phyloP scores from a whole-genome alignment of 2,329 filamentous ascomycete genomes.

The Pyrenochaeta sp. region DNA sequence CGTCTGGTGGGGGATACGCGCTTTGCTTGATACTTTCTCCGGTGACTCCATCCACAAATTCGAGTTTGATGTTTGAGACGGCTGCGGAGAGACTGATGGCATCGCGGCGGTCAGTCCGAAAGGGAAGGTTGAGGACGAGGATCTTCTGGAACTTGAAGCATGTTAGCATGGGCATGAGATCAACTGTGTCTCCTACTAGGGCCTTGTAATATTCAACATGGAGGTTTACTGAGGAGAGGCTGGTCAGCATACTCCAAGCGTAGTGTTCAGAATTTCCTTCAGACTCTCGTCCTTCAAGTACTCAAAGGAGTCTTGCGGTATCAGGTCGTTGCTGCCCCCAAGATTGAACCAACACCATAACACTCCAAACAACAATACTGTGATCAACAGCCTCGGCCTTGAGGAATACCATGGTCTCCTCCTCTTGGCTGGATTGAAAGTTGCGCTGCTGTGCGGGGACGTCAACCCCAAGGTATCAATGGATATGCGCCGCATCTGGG shows the following conservation, averaged over 20 bases:
- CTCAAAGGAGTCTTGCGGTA: constrained; percentile 34
- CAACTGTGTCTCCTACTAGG: no score
- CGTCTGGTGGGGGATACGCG: constrained; percentile 39
- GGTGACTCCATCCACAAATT: constrained; percentile 59
- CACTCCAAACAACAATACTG: constrained; percentile 26
- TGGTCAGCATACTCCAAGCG: constrained; percentile 32
- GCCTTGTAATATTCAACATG: no score
- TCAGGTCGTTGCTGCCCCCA: constrained; percentile 15
- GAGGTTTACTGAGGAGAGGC: background rate
- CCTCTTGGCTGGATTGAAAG: constrained; percentile 27
- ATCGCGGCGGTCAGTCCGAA: constrained; percentile 63
- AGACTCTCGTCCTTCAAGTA: constrained; percentile 32
- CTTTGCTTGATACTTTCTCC: constrained; percentile 44
- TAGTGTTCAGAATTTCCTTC: constrained; percentile 36
- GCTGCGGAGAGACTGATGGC: constrained; percentile 60
- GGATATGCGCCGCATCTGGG: constrained; percentile 37
- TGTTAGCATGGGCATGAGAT: constrained; percentile 1
- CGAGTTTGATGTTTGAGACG: constrained; percentile 57
- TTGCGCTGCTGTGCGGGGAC: constrained; percentile 20
- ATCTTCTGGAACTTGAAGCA: constrained; percentile 61
- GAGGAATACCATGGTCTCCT: constrained; percentile 27
- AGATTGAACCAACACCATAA: constrained; percentile 34
- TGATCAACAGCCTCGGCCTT: constrained; percentile 34
- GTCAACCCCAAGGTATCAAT: constrained; percentile 40
- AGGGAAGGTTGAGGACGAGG: constrained; percentile 63